Evolutionary conservation across 306 rosid genomes (phyloP), one percentile per base, ranked within the genome.

Genomic region (Rosa lucieae): DNA sequence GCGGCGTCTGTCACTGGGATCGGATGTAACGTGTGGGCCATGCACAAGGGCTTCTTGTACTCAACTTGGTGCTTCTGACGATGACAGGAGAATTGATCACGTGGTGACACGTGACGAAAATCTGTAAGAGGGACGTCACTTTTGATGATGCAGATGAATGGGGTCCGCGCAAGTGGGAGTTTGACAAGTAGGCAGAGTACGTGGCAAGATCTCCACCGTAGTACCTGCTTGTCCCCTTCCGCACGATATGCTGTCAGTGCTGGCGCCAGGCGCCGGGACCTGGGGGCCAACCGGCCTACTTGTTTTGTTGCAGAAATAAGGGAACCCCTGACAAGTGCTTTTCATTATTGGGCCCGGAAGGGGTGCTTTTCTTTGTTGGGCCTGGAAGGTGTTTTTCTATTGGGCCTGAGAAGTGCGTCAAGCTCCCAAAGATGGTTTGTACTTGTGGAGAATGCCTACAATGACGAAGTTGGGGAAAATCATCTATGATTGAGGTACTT

Each of bases 21-120:
- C 68, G 3, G 74, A 23, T 70, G 42, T 23, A 39, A 65, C 51
- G 79, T 76, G 72, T 46, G 79, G 79, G 72, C 79, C 79, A 76
- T 76, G 61, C 79, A 76, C 37, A 17, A 63, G 69, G 37, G 63
- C 63, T 58, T 20, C 32, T 8, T 3, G 9, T 3, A 7, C 59
- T n/a, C 23, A 18, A 53, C 23, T 53, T 23, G 35, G 66, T 21
- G 29, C 29, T 7, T 55, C 63, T n/a, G 63, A 56, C 2, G 66
- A 56, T 8, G 66, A 23, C 66, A 3, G 35, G 67, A 12, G 6
- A 23, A 23, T 9, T 5, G 15, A 59, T 23, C 37, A 8, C 0
- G 14, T 23, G 6, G 15, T 0, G 17, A 59, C 17, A 59, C 67
- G 37, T 23, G 37, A 17, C 15, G 2, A 0, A 0, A 2, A 6